phyloP scores from a whole-genome alignment of 345 rosid species.

The Noccaea bulbosa region DNA sequence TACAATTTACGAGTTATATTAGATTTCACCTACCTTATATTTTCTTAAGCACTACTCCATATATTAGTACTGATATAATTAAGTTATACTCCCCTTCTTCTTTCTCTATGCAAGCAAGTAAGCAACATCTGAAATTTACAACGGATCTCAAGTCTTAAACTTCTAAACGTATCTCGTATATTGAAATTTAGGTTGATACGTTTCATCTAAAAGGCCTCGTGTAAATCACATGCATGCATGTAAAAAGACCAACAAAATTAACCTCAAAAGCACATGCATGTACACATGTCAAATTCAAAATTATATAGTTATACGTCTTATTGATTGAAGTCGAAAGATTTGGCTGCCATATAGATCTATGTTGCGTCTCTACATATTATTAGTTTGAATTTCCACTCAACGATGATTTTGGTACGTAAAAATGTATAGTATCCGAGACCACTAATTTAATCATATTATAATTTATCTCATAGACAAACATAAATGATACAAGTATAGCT shows the following conservation, averaged over 20 bases:
- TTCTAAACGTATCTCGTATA: conserved; percentile 4
- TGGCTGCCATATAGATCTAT: conserved; percentile 21
- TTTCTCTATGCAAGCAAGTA: neutral
- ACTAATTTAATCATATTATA: neutral
- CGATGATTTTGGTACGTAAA: conserved; percentile 4
- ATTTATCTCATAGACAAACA: neutral
- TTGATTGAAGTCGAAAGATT: conserved; percentile 29
- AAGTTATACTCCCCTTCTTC: neutral
- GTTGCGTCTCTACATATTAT: conserved; percentile 18
- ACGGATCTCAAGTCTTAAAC: neutral
- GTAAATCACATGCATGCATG: conserved; percentile 37
- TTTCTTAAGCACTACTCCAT: neutral
- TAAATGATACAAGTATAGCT: neutral
- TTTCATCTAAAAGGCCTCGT: conserved; percentile 3
- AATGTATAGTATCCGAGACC: neutral
- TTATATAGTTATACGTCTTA: conserved; percentile 17
- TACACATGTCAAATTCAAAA: conserved; percentile 35
- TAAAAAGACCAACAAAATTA: neutral
- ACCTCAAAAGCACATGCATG: conserved; percentile 12
- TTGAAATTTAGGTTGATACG: conserved; percentile 12
- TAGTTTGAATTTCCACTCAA: conserved; percentile 7
- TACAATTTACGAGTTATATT: neutral
- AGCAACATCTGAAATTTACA: neutral
- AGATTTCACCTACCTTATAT: neutral
- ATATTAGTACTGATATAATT: neutral